Evolutionary conservation across 345 rosid species (phyloP).

Genomic region (Melaleuca alternifolia): DNA sequence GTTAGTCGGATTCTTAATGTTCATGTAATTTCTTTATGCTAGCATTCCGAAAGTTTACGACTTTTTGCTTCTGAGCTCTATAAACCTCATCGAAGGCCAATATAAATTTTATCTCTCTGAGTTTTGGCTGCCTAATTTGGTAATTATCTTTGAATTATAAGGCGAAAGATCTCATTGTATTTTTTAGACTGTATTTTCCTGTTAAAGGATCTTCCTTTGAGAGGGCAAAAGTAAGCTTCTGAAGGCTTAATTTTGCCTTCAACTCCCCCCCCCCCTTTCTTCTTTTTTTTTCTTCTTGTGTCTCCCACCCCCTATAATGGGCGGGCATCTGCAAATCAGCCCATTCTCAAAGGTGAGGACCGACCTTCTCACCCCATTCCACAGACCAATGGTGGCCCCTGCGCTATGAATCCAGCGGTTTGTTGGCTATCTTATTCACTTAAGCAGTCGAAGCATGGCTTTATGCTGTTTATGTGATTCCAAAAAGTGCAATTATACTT

Average conservation of each 20-base stretch:
- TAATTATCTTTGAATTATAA: not conserved
- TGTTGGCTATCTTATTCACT: not conserved
- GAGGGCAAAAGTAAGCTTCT: not conserved
- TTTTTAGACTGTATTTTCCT: not conserved
- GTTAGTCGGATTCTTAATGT: not conserved
- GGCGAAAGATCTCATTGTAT: not conserved
- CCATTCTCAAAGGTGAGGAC: not conserved
- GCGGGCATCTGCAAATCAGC: not conserved
- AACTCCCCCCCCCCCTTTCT: too few species aligned
- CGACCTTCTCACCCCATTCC: not conserved
- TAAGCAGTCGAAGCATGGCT: not conserved
- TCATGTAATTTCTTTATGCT: not conserved
- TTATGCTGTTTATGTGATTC: not conserved
- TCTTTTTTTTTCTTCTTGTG: not conserved
- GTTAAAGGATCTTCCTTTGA: not conserved
- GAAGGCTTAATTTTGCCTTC: not conserved
- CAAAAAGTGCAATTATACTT: not conserved
- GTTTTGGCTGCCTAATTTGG: not conserved
- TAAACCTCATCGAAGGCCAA: not conserved
- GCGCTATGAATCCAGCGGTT: not conserved
- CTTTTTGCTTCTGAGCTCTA: not conserved
- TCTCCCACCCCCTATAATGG: not conserved
- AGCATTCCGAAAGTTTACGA: not conserved
- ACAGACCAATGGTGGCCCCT: not conserved
- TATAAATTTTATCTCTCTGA: not conserved